Conservation (phyloP, 805 yeast species). For the Saturnispora saitoi region DNA sequence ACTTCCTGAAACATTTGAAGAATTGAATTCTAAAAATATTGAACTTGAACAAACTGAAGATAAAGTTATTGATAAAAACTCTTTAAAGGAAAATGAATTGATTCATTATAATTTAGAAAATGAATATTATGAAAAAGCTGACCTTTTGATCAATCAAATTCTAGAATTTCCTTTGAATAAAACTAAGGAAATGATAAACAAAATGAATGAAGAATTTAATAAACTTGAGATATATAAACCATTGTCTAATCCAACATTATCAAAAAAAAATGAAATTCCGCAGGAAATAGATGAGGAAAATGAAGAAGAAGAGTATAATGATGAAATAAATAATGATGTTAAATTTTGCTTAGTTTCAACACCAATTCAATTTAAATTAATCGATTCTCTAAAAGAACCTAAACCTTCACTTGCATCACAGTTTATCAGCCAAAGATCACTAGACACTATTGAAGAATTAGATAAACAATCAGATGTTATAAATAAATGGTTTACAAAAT, state of each 20-base stretch:
- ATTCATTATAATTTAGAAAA: conserved; percentile 40
- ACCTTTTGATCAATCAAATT: conserved; percentile 44
- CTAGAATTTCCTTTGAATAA: conserved; percentile 36
- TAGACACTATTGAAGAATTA: conserved; percentile 27
- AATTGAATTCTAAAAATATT: conserved; percentile 14
- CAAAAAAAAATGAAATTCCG: background rate
- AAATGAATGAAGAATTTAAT: conserved; percentile 18
- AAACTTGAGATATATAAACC: conserved; percentile 7
- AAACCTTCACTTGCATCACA: conserved; percentile 13
- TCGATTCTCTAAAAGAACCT: conserved; percentile 5
- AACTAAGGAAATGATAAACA: conserved; percentile 25
- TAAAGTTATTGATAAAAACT: conserved; percentile 19
- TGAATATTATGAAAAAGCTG: conserved; percentile 52
- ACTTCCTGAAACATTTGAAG: conserved; percentile 27
- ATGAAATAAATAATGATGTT: background rate
- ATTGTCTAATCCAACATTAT: background rate
- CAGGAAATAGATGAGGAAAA: conserved; percentile 2
- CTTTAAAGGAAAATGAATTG: conserved; percentile 18
- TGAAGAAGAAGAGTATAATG: conserved; percentile 3
- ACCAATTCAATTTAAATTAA: background rate
- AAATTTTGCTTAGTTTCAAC: conserved; percentile 10
- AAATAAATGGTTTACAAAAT: conserved; percentile 42
- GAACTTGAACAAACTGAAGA: conserved; percentile 13
- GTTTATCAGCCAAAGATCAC: conserved; percentile 24
- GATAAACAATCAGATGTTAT: conserved; percentile 44